These are phyloP conservation scores for Auricularia cornea DNA, from an alignment of 768 basidiomycete species.

Conservation along the genomic window DNA sequence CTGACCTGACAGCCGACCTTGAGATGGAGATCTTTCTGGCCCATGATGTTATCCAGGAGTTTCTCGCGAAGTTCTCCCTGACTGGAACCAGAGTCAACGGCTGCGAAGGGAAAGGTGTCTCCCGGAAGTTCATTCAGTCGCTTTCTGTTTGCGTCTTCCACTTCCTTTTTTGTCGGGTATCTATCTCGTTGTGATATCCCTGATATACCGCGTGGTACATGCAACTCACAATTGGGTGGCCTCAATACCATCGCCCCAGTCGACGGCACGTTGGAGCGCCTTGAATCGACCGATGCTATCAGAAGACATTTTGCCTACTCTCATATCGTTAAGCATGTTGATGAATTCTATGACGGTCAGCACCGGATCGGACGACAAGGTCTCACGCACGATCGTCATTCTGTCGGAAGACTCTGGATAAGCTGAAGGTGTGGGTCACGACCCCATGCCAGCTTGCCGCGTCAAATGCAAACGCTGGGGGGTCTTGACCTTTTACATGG, in stretches of 20 bases:
- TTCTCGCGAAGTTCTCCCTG: too few species aligned
- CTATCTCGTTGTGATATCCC: constrained; percentile 29
- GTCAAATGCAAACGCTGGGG: constrained; percentile 65
- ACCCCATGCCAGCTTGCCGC: constrained; percentile 66
- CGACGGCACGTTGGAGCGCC: constrained; percentile 56
- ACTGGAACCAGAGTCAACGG: constrained; percentile 62
- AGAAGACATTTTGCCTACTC: constrained; percentile 65
- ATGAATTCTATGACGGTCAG: constrained; percentile 93
- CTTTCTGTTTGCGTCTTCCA: constrained; percentile 69
- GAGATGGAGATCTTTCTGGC: constrained; percentile 56
- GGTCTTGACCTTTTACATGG: constrained; percentile 52
- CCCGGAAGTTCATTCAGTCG: constrained; percentile 58
- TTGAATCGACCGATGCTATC: constrained; percentile 66
- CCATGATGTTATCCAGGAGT: constrained; percentile 79
- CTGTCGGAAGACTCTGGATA: constrained; percentile 94
- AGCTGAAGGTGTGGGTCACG: constrained; percentile 77
- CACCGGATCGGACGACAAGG: too few species aligned
- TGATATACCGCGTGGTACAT: constrained; percentile 2
- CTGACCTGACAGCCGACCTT: constrained; percentile 68
- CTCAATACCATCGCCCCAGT: constrained; percentile 71
- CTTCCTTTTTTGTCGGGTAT: constrained; percentile 87
- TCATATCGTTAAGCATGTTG: constrained; percentile 97
- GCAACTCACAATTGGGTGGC: constrained; percentile 75
- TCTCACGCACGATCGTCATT: constrained; percentile 65
- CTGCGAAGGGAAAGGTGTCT: constrained; percentile 41